A percentile compares a stretch with the other conserved stretches of the same genome.
These are phyloP conservation scores for Ogataea zsoltii DNA, from an alignment of 805 yeast genomes.

Conservation along the genomic window DNA sequence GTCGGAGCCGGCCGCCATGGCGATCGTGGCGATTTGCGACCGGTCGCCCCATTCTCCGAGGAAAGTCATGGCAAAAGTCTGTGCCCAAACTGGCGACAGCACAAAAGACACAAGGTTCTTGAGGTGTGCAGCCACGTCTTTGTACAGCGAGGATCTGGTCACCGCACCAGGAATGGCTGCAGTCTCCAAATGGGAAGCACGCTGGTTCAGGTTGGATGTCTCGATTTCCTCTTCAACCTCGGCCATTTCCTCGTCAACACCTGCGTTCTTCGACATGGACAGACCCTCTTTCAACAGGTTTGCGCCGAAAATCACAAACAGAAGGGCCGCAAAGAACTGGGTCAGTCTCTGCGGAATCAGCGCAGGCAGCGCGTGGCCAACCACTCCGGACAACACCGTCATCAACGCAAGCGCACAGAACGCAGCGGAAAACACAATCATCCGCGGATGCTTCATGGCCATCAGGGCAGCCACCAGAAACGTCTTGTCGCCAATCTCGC, in stretches of 20 bases:
- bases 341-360: conserved; percentile 79
- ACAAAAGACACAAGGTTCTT: conserved; percentile 59
- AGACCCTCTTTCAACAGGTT: conserved; percentile 79
- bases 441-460: conserved; percentile 92
- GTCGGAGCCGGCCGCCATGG: conserved; percentile 96
- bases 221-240: conserved; percentile 96
- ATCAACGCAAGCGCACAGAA: conserved; percentile 81
- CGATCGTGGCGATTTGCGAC: conserved; percentile 96
- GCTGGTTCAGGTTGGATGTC: conserved; percentile 52
- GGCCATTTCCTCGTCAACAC: conserved; percentile 93
- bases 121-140: conserved; percentile 36
- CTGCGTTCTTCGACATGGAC: conserved; percentile 75
- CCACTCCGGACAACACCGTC: conserved; percentile 88
- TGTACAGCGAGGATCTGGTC: conserved; percentile 3
- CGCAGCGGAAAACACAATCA: conserved; percentile 86
- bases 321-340: conserved; percentile 73
- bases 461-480: conserved; percentile 94
- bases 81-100: conserved; percentile 88
- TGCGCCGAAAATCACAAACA: conserved; percentile 82
- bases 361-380: conserved; percentile 89
- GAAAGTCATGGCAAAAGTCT: conserved; percentile 93
- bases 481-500: conserved; percentile 97
- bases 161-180: conserved; percentile 37
- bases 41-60: conserved; percentile 99
- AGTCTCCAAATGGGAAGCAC: conserved; percentile 58